A percentile compares a stretch with the other conserved stretches of the same genome.
phyloP scores from a whole-genome alignment of 768 basidiomycete genomes.

The Auricularia sp. region DNA sequence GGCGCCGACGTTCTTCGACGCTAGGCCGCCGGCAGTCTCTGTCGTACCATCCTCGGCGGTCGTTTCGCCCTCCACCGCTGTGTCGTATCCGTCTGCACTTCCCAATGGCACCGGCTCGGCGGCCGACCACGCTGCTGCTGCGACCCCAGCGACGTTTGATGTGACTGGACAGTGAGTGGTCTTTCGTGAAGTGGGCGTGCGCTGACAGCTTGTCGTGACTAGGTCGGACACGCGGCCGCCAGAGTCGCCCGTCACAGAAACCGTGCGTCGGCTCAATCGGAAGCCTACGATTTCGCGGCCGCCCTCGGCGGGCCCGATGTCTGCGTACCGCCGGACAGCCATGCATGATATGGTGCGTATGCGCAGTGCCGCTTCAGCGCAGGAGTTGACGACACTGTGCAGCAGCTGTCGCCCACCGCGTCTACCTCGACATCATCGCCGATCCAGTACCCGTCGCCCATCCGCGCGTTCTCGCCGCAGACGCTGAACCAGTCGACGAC shows the following conservation, averaged over 20 bases:
- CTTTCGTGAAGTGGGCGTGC: not conserved
- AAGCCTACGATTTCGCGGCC: conserved; percentile 5
- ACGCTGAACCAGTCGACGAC: not conserved
- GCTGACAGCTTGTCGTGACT: not conserved
- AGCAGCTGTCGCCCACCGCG: not conserved
- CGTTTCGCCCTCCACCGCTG: no score
- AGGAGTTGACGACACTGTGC: not conserved
- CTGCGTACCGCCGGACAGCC: conserved; percentile 7
- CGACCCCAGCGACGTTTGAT: no score
- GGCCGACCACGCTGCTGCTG: not conserved
- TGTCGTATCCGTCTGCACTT: no score
- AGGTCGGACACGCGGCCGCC: not conserved
- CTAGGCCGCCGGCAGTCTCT: not conserved
- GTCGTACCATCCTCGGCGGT: no score
- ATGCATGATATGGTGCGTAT: conserved; percentile 5
- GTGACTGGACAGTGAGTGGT: no score
- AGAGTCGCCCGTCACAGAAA: not conserved
- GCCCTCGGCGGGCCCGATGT: conserved; percentile 8
- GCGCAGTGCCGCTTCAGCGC: not conserved
- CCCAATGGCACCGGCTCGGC: no score
- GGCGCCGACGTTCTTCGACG: not conserved
- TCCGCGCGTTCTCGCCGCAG: not conserved
- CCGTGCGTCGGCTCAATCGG: not conserved
- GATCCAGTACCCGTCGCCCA: not conserved
- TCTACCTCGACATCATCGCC: not conserved